Evolutionary conservation across 805 yeast genomes (phyloP).

Genomic region (Candida ficus): DNA sequence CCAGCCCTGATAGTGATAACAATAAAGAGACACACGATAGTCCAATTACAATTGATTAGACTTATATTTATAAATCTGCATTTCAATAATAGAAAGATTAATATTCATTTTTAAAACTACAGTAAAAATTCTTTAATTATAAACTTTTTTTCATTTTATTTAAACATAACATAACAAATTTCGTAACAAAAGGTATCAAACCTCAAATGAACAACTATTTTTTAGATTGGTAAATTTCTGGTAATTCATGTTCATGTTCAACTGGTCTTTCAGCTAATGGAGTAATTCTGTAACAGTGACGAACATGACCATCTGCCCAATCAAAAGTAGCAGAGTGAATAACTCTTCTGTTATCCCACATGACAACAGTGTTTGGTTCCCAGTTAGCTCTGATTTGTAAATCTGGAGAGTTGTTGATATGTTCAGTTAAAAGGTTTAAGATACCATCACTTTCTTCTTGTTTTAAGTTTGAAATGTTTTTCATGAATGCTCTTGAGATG

Average conservation of each 20-base stretch:
- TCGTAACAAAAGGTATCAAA: background rate
- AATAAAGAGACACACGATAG: background rate
- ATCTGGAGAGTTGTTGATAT: conserved; percentile 50
- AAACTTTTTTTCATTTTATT: no score
- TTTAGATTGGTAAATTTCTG: conserved; percentile 20
- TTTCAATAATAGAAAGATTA: no score
- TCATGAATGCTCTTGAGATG: conserved; percentile 56
- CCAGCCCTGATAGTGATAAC: background rate
- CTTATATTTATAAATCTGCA: no score
- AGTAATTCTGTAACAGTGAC: conserved; percentile 73
- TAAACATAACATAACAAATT: no score
- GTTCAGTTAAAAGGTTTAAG: conserved; percentile 50
- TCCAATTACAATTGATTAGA: conserved; percentile 7
- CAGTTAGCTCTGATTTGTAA: conserved; percentile 66
- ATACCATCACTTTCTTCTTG: conserved; percentile 63
- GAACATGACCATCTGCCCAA: conserved; percentile 59
- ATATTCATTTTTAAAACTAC: no score
- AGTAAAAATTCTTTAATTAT: no score
- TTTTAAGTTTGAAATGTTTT: conserved; percentile 67
- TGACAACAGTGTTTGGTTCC: conserved; percentile 64
- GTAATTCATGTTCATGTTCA: conserved; percentile 37
- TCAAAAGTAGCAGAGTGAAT: conserved; percentile 67
- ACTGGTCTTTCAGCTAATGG: conserved; percentile 71
- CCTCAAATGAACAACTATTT: background rate
- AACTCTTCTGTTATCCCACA: conserved; percentile 77